Evolutionary conservation across 495 filamentous ascomycete species (phyloP).

Genomic region (Hyaloscypha finlandica): DNA sequence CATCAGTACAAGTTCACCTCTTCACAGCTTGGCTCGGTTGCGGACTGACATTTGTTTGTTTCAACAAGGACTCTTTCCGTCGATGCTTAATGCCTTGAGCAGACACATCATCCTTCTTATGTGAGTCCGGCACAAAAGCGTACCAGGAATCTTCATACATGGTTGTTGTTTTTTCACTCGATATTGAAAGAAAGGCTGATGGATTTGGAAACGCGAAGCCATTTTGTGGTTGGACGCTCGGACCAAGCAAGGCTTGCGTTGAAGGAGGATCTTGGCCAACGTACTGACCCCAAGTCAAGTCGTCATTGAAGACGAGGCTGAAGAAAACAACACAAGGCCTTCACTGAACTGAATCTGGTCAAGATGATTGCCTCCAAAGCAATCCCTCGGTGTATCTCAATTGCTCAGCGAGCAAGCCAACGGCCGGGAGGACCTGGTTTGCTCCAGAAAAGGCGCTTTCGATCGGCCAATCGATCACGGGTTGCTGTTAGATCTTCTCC

Average conservation of each 20-base stretch:
- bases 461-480: conserved; percentile 14
- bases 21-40: conserved; percentile 26
- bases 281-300: conserved; percentile 9
- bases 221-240: conserved; percentile 9
- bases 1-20: conserved; percentile 37
- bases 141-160: conserved; percentile 83
- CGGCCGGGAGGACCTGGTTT: not conserved
- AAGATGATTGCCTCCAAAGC: conserved; percentile 25
- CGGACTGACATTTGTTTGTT: conserved; percentile 65
- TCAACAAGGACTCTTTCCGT: conserved; percentile 64
- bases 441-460: conserved; percentile 21
- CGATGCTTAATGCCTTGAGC: conserved; percentile 49
- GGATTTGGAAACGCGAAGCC: not conserved
- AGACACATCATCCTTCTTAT: conserved; percentile 43
- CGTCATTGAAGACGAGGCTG: conserved; percentile 30
- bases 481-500: conserved; percentile 15
- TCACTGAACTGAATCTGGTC: not conserved
- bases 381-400: conserved; percentile 1
- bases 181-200: conserved; percentile 2
- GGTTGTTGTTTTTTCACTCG: not conserved
- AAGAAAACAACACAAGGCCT: conserved; percentile 5
- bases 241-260: conserved; percentile 3
- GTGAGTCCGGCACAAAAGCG: conserved; percentile 59
- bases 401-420: conserved; percentile 16
- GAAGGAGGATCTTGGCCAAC: not conserved